Conservation (phyloP, 305 asterid genomes). For the Rubia peregrina region DNA sequence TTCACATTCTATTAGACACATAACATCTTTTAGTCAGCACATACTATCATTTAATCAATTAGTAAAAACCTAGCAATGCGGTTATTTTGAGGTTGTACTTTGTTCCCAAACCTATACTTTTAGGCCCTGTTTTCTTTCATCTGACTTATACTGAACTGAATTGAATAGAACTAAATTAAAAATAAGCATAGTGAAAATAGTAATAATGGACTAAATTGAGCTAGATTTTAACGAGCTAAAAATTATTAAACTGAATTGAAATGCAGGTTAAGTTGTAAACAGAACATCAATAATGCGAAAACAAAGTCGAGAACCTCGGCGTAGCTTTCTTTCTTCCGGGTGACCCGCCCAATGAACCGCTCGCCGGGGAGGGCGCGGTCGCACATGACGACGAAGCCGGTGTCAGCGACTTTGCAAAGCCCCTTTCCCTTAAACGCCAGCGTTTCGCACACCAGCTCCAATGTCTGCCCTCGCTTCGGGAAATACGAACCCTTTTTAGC, state of each 20-base stretch:
- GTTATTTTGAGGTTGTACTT: not conserved
- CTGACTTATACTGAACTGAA: too few relatives aligned
- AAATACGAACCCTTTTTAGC: conserved; percentile 32
- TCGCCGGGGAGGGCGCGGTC: conserved; percentile 96
- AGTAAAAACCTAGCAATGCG: not conserved
- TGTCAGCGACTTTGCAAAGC: conserved; percentile 68
- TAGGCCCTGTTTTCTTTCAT: too few relatives aligned
- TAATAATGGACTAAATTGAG: too few relatives aligned
- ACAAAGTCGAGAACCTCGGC: conserved; percentile 55
- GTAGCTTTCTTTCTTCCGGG: conserved; percentile 63
- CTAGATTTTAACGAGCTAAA: too few relatives aligned
- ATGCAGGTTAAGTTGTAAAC: not conserved
- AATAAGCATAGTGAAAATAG: too few relatives aligned
- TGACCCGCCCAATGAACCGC: conserved; percentile 73
- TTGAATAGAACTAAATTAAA: too few relatives aligned
- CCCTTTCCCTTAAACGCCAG: conserved; percentile 93
- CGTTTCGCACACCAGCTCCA: conserved; percentile 82
- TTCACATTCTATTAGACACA: too few relatives aligned
- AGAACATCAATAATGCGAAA: not conserved
- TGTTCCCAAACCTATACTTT: too few relatives aligned
- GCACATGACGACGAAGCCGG: conserved; percentile 81
- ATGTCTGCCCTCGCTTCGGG: conserved; percentile 83
- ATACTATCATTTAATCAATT: not conserved
- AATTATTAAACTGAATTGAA: too few relatives aligned
- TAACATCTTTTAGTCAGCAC: too few relatives aligned